Base-by-base conservation (phyloP, 768 basidiomycete genomes). In the Boletus reticuloceps region DNA sequence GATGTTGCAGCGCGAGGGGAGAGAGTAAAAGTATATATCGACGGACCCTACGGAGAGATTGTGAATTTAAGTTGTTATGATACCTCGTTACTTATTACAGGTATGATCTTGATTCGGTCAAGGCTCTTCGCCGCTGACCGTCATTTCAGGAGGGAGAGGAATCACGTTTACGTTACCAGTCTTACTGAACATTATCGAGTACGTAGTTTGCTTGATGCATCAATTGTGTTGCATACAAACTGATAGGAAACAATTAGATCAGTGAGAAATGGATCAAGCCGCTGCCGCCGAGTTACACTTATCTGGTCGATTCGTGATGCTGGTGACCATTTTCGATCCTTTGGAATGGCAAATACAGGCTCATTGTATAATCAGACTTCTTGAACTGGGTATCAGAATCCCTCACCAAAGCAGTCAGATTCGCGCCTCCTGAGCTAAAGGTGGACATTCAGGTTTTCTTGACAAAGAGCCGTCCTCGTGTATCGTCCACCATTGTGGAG, bases 11-110 rank as follows among this genome's bases (percentile, higher is more conserved):
- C 55, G 29, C 65, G 54, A 19, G 64, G 67, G 8, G 64, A 65
- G 34, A 65, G 62, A 44, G 66, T 80, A 20, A 73, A 73, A 37
- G 82, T 79, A 9, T 75, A 80, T 44, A 54, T 89, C 2, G 86
- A 86, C 47, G 83, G 82, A 1, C 82, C 83, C 17, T 83, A 84
- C 55, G 77, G 82, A 8, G 64, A 67, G 3, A 69, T 75, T 0
- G 75, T 75, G 5, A 60, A 69, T 34, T 54, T 83, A 42, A 58
- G 58, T 14, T 67, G 69, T 1, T 80, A 72, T 53, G 72, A 78
- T 32, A 76, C 73, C 2, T 74, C 79, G 1, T 62, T 84, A 11
- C 69, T 84, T 34, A 69, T 84, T 53, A 75, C 78, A 50, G 81
- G 82, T 78, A 41, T 13, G 64, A 58, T 38, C 16, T 20, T n/a